Evolutionary conservation across 495 filamentous ascomycete species (phyloP).

Genomic region (Talaromyces ruber): DNA sequence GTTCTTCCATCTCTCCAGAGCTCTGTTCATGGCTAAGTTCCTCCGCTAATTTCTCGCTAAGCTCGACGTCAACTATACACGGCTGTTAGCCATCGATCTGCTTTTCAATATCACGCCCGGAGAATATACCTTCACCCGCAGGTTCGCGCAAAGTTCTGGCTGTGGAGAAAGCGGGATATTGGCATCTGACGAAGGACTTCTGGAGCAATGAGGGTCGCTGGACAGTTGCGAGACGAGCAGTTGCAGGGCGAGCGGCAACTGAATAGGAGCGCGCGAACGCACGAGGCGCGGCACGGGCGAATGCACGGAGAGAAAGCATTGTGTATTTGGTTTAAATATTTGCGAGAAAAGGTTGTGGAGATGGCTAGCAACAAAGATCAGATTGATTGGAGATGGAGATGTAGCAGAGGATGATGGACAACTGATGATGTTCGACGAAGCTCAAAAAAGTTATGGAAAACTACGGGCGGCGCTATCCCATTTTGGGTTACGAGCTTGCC

Average conservation of each 20-base stretch:
- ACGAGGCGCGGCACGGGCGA: conserved; percentile 65
- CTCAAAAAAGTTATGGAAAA: conserved; percentile 2
- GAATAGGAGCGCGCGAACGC: conserved; percentile 52
- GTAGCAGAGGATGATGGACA: conserved; percentile 13
- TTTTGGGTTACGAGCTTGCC: background rate
- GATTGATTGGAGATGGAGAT: conserved; percentile 4
- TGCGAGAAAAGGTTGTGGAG: conserved; percentile 5
- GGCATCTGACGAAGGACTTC: conserved; percentile 43
- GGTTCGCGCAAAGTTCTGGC: conserved; percentile 46
- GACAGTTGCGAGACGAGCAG: conserved; percentile 36
- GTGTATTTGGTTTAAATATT: conserved; percentile 20
- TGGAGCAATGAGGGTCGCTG: conserved; percentile 39
- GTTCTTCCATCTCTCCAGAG: conserved; percentile 36
- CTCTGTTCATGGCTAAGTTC: conserved; percentile 40
- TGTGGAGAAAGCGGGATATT: conserved; percentile 67
- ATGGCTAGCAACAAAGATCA: background rate
- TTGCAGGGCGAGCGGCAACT: conserved; percentile 35
- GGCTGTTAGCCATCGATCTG: background rate
- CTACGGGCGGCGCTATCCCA: background rate
- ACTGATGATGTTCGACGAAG: conserved; percentile 24
- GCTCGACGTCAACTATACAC: conserved; percentile 34
- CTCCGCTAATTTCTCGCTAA: conserved; percentile 39
- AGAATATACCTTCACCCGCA: conserved; percentile 46
- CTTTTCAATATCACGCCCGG: background rate
- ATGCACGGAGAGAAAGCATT: conserved; percentile 70